Evolutionary conservation across 1,284 basidiomycete genomes (phyloP), one percentile per base, ranked within the genome.

Genomic region (Ceratobasidium papillatum): DNA sequence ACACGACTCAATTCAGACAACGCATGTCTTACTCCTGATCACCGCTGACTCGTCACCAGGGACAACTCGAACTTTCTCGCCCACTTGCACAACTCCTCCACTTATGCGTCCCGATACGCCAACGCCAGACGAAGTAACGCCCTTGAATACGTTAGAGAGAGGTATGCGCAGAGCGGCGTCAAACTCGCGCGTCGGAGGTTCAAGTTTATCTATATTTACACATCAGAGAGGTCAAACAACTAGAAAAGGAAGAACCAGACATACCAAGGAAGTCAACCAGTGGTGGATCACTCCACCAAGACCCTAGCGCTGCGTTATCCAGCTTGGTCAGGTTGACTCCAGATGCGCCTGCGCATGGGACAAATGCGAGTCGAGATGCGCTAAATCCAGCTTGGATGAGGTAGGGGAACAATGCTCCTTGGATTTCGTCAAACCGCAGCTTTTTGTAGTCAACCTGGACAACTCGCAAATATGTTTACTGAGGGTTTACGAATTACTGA

Each of bases 131-230:
- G 87, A 85, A 9, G 87, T 82, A 3, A 93, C 90, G 7, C 91
- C 89, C 82, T 92, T 95, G 87, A 98, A 99, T 1, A 99, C 94
- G 81, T 99, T 99, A 14, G 95, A 93, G 25, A 99, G 88, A 0
- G 97, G 97, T 74, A 99, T 87, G 27, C 98, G 89, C 45, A 98
- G 82, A 0, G 96, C 91, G 0, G 89, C 86, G 7, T 87, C 87
- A 74, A 96, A 89, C 68, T 94, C 91, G 56, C 97, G 87, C 3
- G 85, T 82, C 0, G 96, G 96, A 0, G 95, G 93, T 74, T 94
- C 91, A 32, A 98, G 85, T 73, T 86, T 84, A 83, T 98, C 96
- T 95, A 75, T 9, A 38, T 71, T 32, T 36, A 52, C 25, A 22
- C 49, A 25, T 45, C 43, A 38, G 62, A 2, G 19, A n/a, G 27